Evolutionary conservation across 768 basidiomycete genomes (phyloP).

Genomic region (Lepiota brunneoincarnata): DNA sequence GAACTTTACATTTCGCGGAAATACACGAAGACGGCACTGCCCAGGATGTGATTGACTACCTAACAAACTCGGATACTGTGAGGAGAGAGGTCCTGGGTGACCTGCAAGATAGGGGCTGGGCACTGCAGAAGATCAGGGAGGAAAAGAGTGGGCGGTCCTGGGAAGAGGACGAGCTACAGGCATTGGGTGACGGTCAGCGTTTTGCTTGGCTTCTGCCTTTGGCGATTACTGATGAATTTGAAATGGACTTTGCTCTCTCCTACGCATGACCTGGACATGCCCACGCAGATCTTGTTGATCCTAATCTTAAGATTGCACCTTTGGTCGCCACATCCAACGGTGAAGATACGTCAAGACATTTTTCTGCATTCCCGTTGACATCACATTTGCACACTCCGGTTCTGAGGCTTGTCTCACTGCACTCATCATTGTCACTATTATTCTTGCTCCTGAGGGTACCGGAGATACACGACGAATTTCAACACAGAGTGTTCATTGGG

Average conservation of each 20-base stretch:
- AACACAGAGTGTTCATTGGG: conserved; percentile 65
- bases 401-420: conserved; percentile 69
- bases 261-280: not conserved
- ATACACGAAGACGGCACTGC: conserved; percentile 51
- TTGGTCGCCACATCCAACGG: conserved; percentile 41
- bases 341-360: conserved; percentile 42
- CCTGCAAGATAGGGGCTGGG: conserved; percentile 62
- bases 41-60: conserved; percentile 55
- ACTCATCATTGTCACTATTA: conserved; percentile 52
- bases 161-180: conserved; percentile 69
- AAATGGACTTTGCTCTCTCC: not conserved
- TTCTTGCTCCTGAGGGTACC: conserved; percentile 67
- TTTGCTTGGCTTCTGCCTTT: not conserved
- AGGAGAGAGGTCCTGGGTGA: conserved; percentile 49
- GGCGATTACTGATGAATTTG: conserved; percentile 1
- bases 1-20: conserved; percentile 61
- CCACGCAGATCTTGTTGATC: conserved; percentile 46
- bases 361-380: conserved; percentile 69
- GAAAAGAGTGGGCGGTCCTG: conserved; percentile 61
- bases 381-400: conserved; percentile 64
- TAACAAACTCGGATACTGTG: conserved; percentile 47
- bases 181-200: conserved; percentile 58
- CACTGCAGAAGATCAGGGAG: conserved; percentile 58
- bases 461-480: conserved; percentile 72
- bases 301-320: conserved; percentile 46